Base-by-base conservation (phyloP, 148 eudicot species). In the Fagopyrum esculentum region DNA sequence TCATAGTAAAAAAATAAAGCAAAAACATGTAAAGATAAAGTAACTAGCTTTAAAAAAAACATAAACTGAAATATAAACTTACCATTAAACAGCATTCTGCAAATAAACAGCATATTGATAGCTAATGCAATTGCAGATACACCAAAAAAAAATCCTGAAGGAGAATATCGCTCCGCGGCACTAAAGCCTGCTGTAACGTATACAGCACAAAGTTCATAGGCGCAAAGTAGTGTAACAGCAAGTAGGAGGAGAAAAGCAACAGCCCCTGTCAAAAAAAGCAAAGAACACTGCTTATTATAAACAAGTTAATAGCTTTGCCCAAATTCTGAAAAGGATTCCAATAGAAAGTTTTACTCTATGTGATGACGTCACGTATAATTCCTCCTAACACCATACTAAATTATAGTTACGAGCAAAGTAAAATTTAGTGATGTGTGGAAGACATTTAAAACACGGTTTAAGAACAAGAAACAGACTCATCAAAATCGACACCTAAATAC, bases 61-160 rank as follows among this genome's bases (percentile, higher is more conserved):
- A 54, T 40, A 45, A 44, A 26, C 50, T 35, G 48, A 29, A 59
- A 3, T 55, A 52, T 51, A 40, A 45, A 49, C 86, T 81, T 90
- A 95, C 99, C 99, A 86, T 96, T 88, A 79, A 96, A 96, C 57
- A 96, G 88, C 95, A 96, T 96, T 77, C 98, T 89, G 83, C 98
- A 96, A 35, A 96, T 92, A 74, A 96, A 96, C 73, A 96, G 99
- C 98, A 96, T 96, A 84, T 96, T 96, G 86, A 91, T 85, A 0
- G 99, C 99, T 69, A 96, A 86, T 77, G 98, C 97, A 83, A 96
- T 88, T 66, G 98, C 99, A 52, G 99, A 96, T 74, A 96, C 99
- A 75, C 99, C 98, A 85, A 96, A 96, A 88, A 96, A 96, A 87
- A 96, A 96, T 22, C 98, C 99, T 16, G 98, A 96, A 68, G 99